phyloP scores from a whole-genome alignment of 1,139 yeast species.

The Lodderomyces jiufengensis region DNA sequence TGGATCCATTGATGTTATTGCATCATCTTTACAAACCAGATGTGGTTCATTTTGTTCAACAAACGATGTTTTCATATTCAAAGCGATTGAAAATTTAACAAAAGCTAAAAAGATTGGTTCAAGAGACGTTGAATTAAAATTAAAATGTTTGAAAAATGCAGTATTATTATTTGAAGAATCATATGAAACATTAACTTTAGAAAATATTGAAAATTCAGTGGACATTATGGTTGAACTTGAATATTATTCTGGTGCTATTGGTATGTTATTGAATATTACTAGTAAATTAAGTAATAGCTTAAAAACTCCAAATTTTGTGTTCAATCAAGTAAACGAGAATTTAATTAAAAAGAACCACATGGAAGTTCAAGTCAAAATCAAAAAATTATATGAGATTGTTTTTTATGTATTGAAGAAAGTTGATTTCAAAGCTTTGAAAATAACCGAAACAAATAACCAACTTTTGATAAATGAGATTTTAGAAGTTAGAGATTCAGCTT shows the following conservation, averaged over 20 bases:
- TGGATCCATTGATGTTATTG: slow-evolving; percentile 88
- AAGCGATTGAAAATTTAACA: slow-evolving; percentile 88
- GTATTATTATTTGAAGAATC: slow-evolving; percentile 76
- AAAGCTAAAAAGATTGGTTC: slow-evolving; percentile 76
- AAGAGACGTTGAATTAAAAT: slow-evolving; percentile 66
- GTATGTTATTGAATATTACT: slow-evolving; percentile 76
- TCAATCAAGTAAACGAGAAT: slow-evolving; percentile 8
- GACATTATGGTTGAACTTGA: slow-evolving; percentile 74
- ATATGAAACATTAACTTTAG: slow-evolving; percentile 71
- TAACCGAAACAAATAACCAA: slow-evolving; percentile 43
- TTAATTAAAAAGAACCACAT: slow-evolving; percentile 2
- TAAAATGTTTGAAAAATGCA: slow-evolving; percentile 70
- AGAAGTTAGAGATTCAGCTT: slow-evolving; percentile 67
- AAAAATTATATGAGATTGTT: slow-evolving; percentile 64
- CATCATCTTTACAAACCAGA: slow-evolving; percentile 82
- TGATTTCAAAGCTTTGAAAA: slow-evolving; percentile 61
- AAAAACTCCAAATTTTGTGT: slow-evolving; percentile 10
- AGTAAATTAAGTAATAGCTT: slow-evolving; percentile 50
- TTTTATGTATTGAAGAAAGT: slow-evolving; percentile 71
- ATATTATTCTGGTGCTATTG: slow-evolving; percentile 82
- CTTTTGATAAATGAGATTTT: slow-evolving; percentile 50
- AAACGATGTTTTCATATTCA: slow-evolving; percentile 88
- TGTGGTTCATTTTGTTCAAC: slow-evolving; percentile 96
- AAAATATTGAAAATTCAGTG: slow-evolving; percentile 77
- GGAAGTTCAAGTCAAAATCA: slow-evolving; percentile 33